Evolutionary conservation across 2,329 filamentous ascomycete species (phyloP).

Genomic region (Incumbomyces lentus): DNA sequence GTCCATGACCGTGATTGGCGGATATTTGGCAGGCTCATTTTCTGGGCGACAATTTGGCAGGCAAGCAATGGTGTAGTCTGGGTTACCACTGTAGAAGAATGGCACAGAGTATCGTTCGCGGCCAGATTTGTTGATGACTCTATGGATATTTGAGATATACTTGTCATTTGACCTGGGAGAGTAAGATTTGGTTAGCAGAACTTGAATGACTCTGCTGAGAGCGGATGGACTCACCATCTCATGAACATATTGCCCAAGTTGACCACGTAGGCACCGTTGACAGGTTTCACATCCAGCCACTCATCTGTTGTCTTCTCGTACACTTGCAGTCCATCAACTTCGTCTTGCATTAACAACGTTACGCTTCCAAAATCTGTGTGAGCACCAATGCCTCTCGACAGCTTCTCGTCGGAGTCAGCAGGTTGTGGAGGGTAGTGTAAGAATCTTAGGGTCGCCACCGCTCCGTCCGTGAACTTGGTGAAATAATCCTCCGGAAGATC

Average conservation of each 20-base stretch:
- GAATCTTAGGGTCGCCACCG: slow-evolving; percentile 22
- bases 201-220: too few species aligned
- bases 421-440: slow-evolving; percentile 25
- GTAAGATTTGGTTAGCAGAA: too few species aligned
- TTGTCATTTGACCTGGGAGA: slow-evolving; percentile 19
- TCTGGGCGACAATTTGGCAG: slow-evolving; percentile 31
- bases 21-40: slow-evolving; percentile 31
- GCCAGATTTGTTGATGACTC: slow-evolving; percentile 23
- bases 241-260: slow-evolving; percentile 25
- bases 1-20: slow-evolving; percentile 34
- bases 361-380: slow-evolving; percentile 26
- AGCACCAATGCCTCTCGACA: slow-evolving; percentile 20
- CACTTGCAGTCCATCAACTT: slow-evolving; percentile 22
- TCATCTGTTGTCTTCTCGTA: slow-evolving; percentile 16
- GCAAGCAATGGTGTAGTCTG: slow-evolving; percentile 29
- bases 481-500: slow-evolving; percentile 17
- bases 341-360: slow-evolving; percentile 24
- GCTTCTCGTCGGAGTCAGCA: slow-evolving; percentile 28
- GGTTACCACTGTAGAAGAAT: slow-evolving; percentile 24
- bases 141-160: slow-evolving; percentile 24
- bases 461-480: slow-evolving; percentile 19
- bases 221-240: slow-evolving; percentile 13
- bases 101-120: slow-evolving; percentile 22
- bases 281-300: slow-evolving; percentile 23
- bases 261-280: slow-evolving; percentile 21